These are phyloP conservation scores for Lasiosphaeria ovina DNA, from an alignment of 495 filamentous ascomycete genomes.

Conservation along the genomic window DNA sequence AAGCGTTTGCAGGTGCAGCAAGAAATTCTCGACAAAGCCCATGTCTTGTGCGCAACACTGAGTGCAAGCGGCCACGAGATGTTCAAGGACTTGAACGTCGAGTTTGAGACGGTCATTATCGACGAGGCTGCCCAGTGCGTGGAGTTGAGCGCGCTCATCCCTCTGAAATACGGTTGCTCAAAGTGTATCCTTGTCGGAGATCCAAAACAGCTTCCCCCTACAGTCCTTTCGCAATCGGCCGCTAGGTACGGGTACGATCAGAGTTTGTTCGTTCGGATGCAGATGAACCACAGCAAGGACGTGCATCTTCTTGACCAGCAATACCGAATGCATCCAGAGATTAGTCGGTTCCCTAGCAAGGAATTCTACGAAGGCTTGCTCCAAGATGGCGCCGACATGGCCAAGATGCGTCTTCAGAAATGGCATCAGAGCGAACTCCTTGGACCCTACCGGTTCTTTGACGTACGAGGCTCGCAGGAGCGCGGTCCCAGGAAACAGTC, in stretches of 20 bases:
- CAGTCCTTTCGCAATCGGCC: constrained; percentile 89
- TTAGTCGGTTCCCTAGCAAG: constrained; percentile 81
- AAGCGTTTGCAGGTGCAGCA: constrained; percentile 82
- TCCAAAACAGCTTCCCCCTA: constrained; percentile 94
- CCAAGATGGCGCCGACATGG: constrained; percentile 82
- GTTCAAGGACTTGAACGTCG: constrained; percentile 89
- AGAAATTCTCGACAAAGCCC: constrained; percentile 81
- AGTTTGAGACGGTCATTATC: constrained; percentile 97
- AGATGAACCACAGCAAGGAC: constrained; percentile 79
- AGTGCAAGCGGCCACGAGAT: constrained; percentile 97
- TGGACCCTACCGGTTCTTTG: constrained; percentile 95
- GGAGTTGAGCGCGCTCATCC: constrained; percentile 93
- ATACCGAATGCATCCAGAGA: constrained; percentile 98
- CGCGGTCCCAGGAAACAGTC: constrained; percentile 77
- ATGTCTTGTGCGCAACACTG: constrained; percentile 92
- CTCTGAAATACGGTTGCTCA: constrained; percentile 93
- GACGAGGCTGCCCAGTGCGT: constrained; percentile 98
- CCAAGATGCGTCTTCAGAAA: constrained; percentile 63
- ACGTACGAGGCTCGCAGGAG: constrained; percentile 84
- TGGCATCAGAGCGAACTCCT: constrained; percentile 84
- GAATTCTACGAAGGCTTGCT: constrained; percentile 90
- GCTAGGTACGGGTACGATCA: constrained; percentile 94
- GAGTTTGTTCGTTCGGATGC: constrained; percentile 97
- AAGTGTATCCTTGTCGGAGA: constrained; percentile 98
- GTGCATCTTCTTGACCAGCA: constrained; percentile 95